Base-by-base conservation (phyloP, 1,284 basidiomycete genomes). In the Lignosus rhinocerotis region DNA sequence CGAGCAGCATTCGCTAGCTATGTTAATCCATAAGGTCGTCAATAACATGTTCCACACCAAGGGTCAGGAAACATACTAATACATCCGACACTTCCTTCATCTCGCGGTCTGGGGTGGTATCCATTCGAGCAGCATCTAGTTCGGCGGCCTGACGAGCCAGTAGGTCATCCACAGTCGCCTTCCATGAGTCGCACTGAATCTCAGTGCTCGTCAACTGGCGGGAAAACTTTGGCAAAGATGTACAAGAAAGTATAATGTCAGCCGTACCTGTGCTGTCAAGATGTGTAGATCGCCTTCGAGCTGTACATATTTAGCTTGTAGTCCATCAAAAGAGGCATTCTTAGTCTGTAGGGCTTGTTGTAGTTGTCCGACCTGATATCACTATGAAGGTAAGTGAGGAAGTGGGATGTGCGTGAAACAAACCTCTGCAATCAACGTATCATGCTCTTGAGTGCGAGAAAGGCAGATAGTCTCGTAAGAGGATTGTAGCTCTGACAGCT, bases 161-260 rank as follows among this genome's bases (percentile, higher is more conserved):
- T 16, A 63, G 32, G 16, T 58, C 61, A 16, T 58, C 58, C 11
- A 60, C 4, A 10, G 51, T 46, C 2, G 42, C 31, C 16, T 58
- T 63, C 42, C 53, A 58, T 2, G 53, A 56, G 11, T 60, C 61
- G 44, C 61, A 51, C 16, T 63, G 61, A 6, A 63, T 48, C 6
- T 56, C 46, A 2, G 49, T 53, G 16, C 46, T 41, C 9, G 52
- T 21, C 14, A 63, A 32, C 61, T 62, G 3, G 6, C 14, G 8
- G 32, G 31, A 25, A 16, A 44, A 16, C 6, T 21, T 9, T 31
- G 44, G n/a, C 25, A 16, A 10, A 12, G 16, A 21, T 8, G 16
- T 25, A 38, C 14, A 12, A n/a, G 36, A 31, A 10, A 12, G 16
- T 30, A 10, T 3, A 38, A 8, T 12, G 25, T 8, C n/a, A 6